Percentiles rank a stretch among this genome's conserved stretches.
These are phyloP conservation scores for Eucalyptus microcorys DNA, from an alignment of 345 rosid genomes.

Conservation along the genomic window DNA sequence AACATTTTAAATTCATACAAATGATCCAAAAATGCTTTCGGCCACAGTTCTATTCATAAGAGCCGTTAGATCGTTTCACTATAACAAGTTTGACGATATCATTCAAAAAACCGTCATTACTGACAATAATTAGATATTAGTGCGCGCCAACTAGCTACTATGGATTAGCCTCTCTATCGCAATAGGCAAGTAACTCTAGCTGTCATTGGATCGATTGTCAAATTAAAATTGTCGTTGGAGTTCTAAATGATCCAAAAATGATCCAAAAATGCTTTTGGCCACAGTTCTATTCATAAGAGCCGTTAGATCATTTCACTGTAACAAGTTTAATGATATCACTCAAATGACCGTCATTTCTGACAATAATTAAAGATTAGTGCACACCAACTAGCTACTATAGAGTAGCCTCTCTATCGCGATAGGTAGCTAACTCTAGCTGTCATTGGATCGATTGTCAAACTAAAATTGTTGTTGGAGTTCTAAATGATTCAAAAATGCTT, in stretches of 20 bases:
- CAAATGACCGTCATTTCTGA: background rate
- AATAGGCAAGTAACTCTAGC: no score
- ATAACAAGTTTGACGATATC: background rate
- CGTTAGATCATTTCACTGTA: background rate
- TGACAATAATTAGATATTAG: no score
- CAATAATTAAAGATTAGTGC: no score
- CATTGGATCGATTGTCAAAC: no score
- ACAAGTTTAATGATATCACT: background rate
- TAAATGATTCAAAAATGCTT: background rate
- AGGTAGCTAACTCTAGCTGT: no score
- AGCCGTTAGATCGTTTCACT: background rate
- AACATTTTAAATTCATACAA: background rate
- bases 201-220: no score
- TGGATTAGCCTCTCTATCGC: background rate
- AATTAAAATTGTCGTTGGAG: no score
- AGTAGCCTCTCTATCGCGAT: accelerated
- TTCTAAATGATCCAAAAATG: background rate
- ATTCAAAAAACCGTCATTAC: background rate
- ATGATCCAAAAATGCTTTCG: background rate
- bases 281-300: background rate
- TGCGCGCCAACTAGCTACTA: no score
- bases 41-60: background rate
- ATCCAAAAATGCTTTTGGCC: no score
- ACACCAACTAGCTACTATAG: no score
- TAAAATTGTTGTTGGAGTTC: no score